Conservation (phyloP, 179 eudicot species). For the Pouteria campechiana region DNA sequence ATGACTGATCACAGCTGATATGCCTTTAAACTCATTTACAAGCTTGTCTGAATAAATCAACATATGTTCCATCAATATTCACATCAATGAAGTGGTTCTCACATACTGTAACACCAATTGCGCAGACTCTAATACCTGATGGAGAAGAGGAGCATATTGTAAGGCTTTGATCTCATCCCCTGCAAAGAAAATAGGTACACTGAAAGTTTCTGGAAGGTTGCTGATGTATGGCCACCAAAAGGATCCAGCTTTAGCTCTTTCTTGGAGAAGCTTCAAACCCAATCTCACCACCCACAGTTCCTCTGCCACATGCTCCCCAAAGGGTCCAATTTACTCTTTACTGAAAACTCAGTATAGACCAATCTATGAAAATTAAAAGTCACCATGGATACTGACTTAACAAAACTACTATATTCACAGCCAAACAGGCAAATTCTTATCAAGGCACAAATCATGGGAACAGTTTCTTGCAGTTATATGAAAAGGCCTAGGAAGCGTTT, state of each 20-base stretch:
- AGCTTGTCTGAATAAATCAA: too few relatives aligned
- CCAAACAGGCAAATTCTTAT: too few relatives aligned
- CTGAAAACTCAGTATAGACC: slow-evolving; percentile 48
- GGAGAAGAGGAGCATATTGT: slow-evolving; percentile 80
- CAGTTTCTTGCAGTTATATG: too few relatives aligned
- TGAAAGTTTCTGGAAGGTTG: slow-evolving; percentile 88
- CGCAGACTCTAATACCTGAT: slow-evolving; percentile 77
- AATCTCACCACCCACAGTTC: slow-evolving; percentile 93
- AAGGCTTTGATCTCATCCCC: slow-evolving; percentile 80
- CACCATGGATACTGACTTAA: too few relatives aligned
- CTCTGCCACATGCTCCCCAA: slow-evolving; percentile 92
- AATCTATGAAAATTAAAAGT: slow-evolving; percentile 23
- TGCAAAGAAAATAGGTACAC: slow-evolving; percentile 83
- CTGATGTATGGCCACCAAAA: slow-evolving; percentile 98
- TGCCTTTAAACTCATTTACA: too few relatives aligned
- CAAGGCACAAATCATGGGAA: too few relatives aligned
- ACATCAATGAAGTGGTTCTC: too few relatives aligned
- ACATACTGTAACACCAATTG: too few relatives aligned
- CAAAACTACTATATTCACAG: too few relatives aligned
- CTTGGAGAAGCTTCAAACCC: slow-evolving; percentile 85
- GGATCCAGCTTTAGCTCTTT: slow-evolving; percentile 70
- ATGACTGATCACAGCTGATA: too few relatives aligned
- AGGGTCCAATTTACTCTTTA: slow-evolving; percentile 61
- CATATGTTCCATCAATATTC: too few relatives aligned
- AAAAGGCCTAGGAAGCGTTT: too few relatives aligned